These are phyloP conservation scores for Cercis canadensis DNA, from an alignment of 306 rosid genomes.

Conservation along the genomic window DNA sequence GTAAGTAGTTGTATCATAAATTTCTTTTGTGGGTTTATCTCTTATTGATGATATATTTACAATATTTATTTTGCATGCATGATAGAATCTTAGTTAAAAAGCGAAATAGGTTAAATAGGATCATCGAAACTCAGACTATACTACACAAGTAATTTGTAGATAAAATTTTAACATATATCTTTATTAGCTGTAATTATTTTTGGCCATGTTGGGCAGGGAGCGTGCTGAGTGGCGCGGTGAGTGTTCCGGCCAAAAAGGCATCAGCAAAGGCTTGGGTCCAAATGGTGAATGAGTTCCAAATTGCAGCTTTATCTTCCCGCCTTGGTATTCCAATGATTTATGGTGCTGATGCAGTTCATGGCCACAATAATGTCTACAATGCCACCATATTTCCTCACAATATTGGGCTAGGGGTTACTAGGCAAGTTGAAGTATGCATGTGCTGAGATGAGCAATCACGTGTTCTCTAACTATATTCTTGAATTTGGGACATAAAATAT, in stretches of 20 bases:
- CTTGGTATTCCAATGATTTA: slow-evolving; percentile 97
- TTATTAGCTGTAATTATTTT: too few relatives aligned
- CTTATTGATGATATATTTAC: too few relatives aligned
- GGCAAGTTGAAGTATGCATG: too few relatives aligned
- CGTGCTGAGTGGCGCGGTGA: slow-evolving; percentile 97
- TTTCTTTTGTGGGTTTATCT: too few relatives aligned
- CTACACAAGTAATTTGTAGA: too few relatives aligned
- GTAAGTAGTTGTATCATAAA: too few relatives aligned
- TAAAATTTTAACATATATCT: too few relatives aligned
- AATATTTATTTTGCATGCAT: too few relatives aligned
- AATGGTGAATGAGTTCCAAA: slow-evolving; percentile 84
- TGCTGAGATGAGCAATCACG: background rate
- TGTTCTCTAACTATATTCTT: background rate
- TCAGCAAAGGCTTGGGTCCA: slow-evolving; percentile 74
- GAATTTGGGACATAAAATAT: too few relatives aligned
- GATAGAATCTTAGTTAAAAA: too few relatives aligned
- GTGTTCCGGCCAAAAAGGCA: slow-evolving; percentile 88
- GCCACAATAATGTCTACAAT: slow-evolving; percentile 87
- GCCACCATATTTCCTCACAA: slow-evolving; percentile 94
- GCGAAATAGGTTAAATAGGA: too few relatives aligned
- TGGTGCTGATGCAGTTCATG: slow-evolving; percentile 97
- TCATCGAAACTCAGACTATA: too few relatives aligned
- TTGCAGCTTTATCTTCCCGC: slow-evolving; percentile 73
- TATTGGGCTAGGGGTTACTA: slow-evolving; percentile 94
- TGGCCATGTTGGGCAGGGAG: slow-evolving; percentile 72